phyloP scores from a whole-genome alignment of 23 red algal genomes.

The Agarophyton chilense region DNA sequence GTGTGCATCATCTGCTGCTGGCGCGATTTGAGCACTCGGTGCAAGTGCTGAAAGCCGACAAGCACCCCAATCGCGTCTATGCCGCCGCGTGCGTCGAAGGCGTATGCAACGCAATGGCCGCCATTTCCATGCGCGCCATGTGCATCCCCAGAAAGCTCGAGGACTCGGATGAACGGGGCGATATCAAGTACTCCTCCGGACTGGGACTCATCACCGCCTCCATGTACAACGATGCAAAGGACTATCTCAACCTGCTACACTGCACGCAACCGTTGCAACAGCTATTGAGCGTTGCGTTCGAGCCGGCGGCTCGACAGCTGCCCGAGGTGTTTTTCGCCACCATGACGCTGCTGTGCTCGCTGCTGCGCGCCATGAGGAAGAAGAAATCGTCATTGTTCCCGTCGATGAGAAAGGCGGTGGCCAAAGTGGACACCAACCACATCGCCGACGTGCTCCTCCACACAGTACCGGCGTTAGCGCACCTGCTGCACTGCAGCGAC shows the following conservation, averaged over 20 bases:
- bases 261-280: not conserved
- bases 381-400: slow-evolving; percentile 30
- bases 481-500: not conserved
- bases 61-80: not conserved
- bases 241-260: slow-evolving; percentile 26
- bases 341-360: slow-evolving; percentile 28
- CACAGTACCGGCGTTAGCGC: not conserved
- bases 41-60: not conserved
- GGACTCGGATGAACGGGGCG: slow-evolving; percentile 43
- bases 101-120: slow-evolving; percentile 35
- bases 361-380: slow-evolving; percentile 15
- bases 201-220: slow-evolving; percentile 33
- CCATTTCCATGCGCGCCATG: slow-evolving; percentile 32
- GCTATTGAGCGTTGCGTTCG: slow-evolving; percentile 10
- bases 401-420: not conserved
- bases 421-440: not conserved
- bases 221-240: slow-evolving; percentile 40
- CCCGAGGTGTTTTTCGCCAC: slow-evolving; percentile 32
- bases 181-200: not conserved
- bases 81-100: not conserved
- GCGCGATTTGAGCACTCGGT: slow-evolving; percentile 19
- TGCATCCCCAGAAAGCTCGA: slow-evolving; percentile 43
- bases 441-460: not conserved
- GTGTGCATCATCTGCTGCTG: slow-evolving; percentile 30
- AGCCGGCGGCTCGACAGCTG: not conserved